Evolutionary conservation across 208 protist species (phyloP), one percentile per base, ranked within the genome.

Genomic region (Acanthamoeba castellanii): DNA sequence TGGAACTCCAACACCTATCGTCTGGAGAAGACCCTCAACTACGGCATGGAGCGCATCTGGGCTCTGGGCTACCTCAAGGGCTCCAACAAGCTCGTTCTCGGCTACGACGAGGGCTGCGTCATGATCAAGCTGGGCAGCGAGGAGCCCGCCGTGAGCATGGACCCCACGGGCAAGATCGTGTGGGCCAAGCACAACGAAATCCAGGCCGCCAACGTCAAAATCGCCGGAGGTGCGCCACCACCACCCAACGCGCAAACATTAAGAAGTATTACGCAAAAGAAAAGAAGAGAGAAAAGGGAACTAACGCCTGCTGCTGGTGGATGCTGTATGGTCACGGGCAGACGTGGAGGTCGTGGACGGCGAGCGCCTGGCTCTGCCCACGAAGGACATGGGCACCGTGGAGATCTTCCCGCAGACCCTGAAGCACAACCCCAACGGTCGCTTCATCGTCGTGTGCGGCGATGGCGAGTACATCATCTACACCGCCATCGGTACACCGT

Each of bases 391-490:
- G 45, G 99, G 99, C 45, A 97, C 97, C n/a, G 98, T 98, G 57
- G 99, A 99, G 94, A 94, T 99, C 18, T 98, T 98, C 55, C 99
- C 99, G 3, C 96, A 98, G 94, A 92, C 95, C 2, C 97, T 99
- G 78, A 45, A 97, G 95, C 99, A 99, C 96, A 98, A 98, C 81
- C 97, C 97, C 37, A 99, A 99, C 95, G 99, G 99, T 50, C 98
- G 99, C 94, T 99, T 98, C 85, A 98, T 99, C 27, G 96, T 98
- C n/a, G 96, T 99, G 8, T 98, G 96, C 95, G 99, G 99, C 55
- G 99, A 99, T 82, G 98, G 98, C 82, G 99, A 99, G 94, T 99
- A 99, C 97, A 99, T 99, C 74, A 99, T 99, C 95, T 98, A 99
- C 95, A 99, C 99, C 37, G 98, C 99, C 3, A 96, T 99, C 7